Percentiles rank a stretch among this genome's conserved stretches.
Conservation (phyloP, 805 yeast genomes). For the Candida xyloterini region DNA sequence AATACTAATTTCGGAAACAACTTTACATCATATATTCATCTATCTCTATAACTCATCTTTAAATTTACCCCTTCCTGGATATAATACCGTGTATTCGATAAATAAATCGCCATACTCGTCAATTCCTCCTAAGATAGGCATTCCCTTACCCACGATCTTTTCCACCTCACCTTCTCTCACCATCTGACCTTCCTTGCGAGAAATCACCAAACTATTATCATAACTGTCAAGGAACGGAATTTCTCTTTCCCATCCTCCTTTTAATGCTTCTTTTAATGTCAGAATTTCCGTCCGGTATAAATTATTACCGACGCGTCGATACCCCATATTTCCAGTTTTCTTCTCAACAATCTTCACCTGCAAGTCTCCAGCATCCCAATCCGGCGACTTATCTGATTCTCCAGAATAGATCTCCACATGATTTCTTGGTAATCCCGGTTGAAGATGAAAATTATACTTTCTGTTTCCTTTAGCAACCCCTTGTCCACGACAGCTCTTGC, state of each 20-base stretch:
- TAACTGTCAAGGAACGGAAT: conserved; percentile 66
- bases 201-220: conserved; percentile 42
- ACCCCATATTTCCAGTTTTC: conserved; percentile 64
- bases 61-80: conserved; percentile 38
- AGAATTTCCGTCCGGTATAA: conserved; percentile 81
- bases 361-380: conserved; percentile 78
- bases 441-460: conserved; percentile 56
- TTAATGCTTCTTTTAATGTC: conserved; percentile 63
- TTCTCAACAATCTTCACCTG: conserved; percentile 59
- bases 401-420: conserved; percentile 59
- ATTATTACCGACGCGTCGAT: conserved; percentile 70
- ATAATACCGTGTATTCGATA: conserved; percentile 46
- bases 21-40: not conserved
- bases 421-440: conserved; percentile 68
- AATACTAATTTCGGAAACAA: conserved; percentile 8
- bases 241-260: conserved; percentile 77
- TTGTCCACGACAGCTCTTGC: conserved; percentile 68
- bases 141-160: conserved; percentile 69
- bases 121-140: conserved; percentile 63
- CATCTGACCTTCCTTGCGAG: conserved; percentile 49
- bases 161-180: conserved; percentile 73
- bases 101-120: conserved; percentile 54
- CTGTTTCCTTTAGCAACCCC: conserved; percentile 59
- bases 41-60: conserved; percentile 31
- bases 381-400: conserved; percentile 84